phyloP scores from a whole-genome alignment of 495 filamentous ascomycete genomes.

The Penicillium ochrochloron region DNA sequence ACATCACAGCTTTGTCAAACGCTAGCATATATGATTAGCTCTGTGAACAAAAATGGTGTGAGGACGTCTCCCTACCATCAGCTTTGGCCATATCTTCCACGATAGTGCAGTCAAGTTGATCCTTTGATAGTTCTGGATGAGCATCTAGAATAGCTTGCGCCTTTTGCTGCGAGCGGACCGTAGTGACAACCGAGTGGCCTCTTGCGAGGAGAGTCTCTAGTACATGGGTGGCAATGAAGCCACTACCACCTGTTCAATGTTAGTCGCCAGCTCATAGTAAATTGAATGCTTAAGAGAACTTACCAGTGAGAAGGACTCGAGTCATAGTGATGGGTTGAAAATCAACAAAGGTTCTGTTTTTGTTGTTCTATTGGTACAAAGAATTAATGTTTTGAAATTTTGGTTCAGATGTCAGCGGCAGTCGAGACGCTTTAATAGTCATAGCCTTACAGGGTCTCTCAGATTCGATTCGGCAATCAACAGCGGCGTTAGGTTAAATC shows the following conservation, averaged over 20 bases:
- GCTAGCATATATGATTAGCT: slow-evolving; percentile 8
- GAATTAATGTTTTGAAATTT: neutral
- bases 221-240: slow-evolving; percentile 74
- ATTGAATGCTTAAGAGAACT: neutral
- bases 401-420: neutral
- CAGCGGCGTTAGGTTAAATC: neutral
- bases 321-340: slow-evolving; percentile 17
- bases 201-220: slow-evolving; percentile 68
- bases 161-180: slow-evolving; percentile 74
- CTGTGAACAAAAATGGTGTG: too few species aligned
- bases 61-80: slow-evolving; percentile 26
- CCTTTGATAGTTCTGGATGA: slow-evolving; percentile 55
- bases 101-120: slow-evolving; percentile 68
- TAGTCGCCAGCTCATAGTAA: neutral
- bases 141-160: slow-evolving; percentile 66
- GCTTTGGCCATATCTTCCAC: slow-evolving; percentile 71
- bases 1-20: slow-evolving; percentile 71
- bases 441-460: neutral
- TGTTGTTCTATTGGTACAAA: too few species aligned
- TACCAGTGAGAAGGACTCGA: slow-evolving; percentile 29
- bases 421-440: neutral
- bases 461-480: neutral
- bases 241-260: slow-evolving; percentile 42
- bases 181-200: slow-evolving; percentile 73
- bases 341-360: neutral